Base-by-base conservation (phyloP, 164 flowering plant species). In the Vitis rotundifolia region DNA sequence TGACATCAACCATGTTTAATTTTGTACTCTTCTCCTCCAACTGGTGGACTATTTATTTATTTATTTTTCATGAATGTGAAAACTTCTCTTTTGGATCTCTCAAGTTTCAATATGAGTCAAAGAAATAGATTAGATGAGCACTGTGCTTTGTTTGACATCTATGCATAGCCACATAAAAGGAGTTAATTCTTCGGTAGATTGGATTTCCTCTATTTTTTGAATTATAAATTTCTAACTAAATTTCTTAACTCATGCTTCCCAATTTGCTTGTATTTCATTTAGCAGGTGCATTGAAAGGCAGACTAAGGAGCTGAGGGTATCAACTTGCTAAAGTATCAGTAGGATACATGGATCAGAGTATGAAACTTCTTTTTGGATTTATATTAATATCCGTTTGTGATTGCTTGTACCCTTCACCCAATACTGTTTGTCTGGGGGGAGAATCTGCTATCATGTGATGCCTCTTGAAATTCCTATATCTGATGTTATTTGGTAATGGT, bases 271-370 rank as follows among this genome's bases (percentile, higher is more conserved):
- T 26, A 15, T 49, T 55, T 66, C 28, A 56, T 70, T 60, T 61
- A 14, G 64, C 79, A 76, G 79, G 71, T 64, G 10, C 61, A 47
- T 47, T 53, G 12, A 63, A 6, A 71, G 71, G 57, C 61, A 49
- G 75, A 61, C 54, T 26, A 11, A 26, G 66, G 31, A 37, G 69
- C 57, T 64, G 68, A 67, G 51, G 53, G 9, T 51, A 50, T 59
- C 56, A 13, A 68, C 11, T 47, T 48, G 26, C 14, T 44, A 11
- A 49, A 44, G 49, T 59, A 18, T 49, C 14, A 53, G 11, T 51
- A 50, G 61, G 47, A 64, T 28, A 28, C 69, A 71, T 71, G 79
- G 72, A 64, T 60, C 75, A 71, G 66, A 48, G 79, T 76, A 76
- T 44, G 53, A 8, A 11, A 44, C 61, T 71, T 13, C 13, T 44